These are phyloP conservation scores for Chenopodium album DNA, from an alignment of 148 eudicot species.

Conservation along the genomic window DNA sequence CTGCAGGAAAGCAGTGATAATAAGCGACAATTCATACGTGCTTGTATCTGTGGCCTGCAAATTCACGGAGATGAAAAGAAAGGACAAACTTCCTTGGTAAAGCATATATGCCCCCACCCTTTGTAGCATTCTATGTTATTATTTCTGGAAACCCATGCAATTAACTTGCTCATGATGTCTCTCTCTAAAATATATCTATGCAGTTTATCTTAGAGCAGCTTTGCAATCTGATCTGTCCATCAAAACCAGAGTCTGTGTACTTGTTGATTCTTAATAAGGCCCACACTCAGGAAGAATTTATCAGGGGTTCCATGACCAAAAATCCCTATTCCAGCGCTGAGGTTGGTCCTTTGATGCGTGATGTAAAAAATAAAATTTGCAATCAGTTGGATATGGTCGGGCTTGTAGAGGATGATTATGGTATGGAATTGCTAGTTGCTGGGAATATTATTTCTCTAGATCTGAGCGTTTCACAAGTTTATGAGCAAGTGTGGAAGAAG, in stretches of 20 bases:
- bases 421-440: slow-evolving; percentile 96
- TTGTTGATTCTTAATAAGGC: slow-evolving; percentile 88
- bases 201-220: slow-evolving; percentile 99
- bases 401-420: slow-evolving; percentile 91
- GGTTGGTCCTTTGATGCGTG: slow-evolving; percentile 99
- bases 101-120: not conserved
- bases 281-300: slow-evolving; percentile 99
- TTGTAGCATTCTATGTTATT: not conserved
- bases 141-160: not conserved
- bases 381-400: slow-evolving; percentile 92
- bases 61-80: slow-evolving; percentile 83
- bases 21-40: slow-evolving; percentile 82
- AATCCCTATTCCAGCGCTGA: slow-evolving; percentile 98
- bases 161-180: slow-evolving; percentile 6
- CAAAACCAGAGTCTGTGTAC: slow-evolving; percentile 92
- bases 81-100: slow-evolving; percentile 87
- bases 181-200: slow-evolving; percentile 20
- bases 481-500: slow-evolving; percentile 97
- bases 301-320: slow-evolving; percentile 98
- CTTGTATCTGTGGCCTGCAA: slow-evolving; percentile 90
- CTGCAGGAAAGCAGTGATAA: slow-evolving; percentile 91
- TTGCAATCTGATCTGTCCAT: slow-evolving; percentile 92
- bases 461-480: slow-evolving; percentile 83
- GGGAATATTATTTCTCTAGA: slow-evolving; percentile 98
- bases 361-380: slow-evolving; percentile 96